These are phyloP conservation scores for Pistacia atlantica DNA, from an alignment of 345 rosid genomes.

Conservation along the genomic window DNA sequence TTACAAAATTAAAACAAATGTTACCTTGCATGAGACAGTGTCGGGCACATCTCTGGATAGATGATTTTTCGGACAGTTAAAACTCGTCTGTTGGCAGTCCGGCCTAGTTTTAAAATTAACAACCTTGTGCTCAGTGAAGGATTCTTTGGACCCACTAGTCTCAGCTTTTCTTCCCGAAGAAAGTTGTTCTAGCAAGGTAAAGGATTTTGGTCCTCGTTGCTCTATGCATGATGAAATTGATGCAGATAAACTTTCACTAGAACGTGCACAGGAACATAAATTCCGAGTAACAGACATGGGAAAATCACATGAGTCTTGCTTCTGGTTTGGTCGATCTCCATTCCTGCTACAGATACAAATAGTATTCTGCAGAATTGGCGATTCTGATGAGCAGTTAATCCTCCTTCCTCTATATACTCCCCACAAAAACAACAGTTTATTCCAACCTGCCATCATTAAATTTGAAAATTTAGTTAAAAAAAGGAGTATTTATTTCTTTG, in stretches of 20 bases:
- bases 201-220: conserved; percentile 11
- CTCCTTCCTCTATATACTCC: conserved; percentile 32
- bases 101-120: conserved; percentile 10
- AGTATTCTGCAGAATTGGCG: not conserved
- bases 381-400: not conserved
- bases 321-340: not conserved
- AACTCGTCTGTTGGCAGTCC: conserved; percentile 3
- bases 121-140: conserved; percentile 10
- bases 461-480: not conserved
- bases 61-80: not conserved
- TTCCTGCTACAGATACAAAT: conserved; percentile 6
- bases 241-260: conserved; percentile 11
- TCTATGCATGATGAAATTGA: not conserved
- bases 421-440: conserved; percentile 29
- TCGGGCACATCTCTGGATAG: not conserved
- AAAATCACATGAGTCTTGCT: not conserved
- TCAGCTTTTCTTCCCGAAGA: conserved; percentile 11
- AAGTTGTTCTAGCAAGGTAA: not conserved
- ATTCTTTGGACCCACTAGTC: conserved; percentile 13
- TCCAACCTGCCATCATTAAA: conserved; percentile 31
- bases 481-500: not conserved
- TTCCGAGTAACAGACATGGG: conserved; percentile 12
- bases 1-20: not conserved
- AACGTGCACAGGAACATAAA: not conserved
- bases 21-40: conserved; percentile 16